Evolutionary conservation across 768 basidiomycete genomes (phyloP).

Genomic region (Filobasidium floriforme): DNA sequence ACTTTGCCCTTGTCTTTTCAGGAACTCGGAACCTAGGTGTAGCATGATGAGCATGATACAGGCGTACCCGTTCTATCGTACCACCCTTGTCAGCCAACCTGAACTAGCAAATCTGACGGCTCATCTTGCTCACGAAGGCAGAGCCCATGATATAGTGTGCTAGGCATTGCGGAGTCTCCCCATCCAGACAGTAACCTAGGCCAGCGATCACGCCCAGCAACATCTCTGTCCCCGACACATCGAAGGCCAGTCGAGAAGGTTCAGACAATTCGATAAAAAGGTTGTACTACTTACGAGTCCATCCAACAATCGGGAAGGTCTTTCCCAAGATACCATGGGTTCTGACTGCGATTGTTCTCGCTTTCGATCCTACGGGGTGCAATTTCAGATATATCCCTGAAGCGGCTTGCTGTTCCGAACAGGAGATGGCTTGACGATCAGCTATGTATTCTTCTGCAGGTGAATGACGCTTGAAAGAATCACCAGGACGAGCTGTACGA

Average conservation of each 20-base stretch:
- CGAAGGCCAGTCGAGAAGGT: no score
- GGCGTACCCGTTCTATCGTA: constrained; percentile 61
- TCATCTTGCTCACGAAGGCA: not conserved
- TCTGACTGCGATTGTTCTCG: constrained; percentile 61
- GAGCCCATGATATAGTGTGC: constrained; percentile 50
- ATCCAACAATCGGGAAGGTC: constrained; percentile 72
- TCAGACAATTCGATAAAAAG: no score
- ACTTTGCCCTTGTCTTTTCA: constrained; percentile 33
- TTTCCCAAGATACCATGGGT: constrained; percentile 76
- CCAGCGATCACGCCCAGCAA: constrained; percentile 68
- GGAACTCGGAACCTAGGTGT: constrained; percentile 68
- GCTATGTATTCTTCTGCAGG: not conserved
- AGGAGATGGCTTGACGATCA: not conserved
- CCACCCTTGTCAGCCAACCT: not conserved
- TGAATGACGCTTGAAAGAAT: constrained; percentile 46
- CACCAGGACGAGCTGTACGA: constrained; percentile 50
- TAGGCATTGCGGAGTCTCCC: constrained; percentile 70
- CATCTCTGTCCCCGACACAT: constrained; percentile 53
- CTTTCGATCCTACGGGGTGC: constrained; percentile 68
- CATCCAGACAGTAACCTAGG: constrained; percentile 71
- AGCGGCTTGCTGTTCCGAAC: constrained; percentile 51
- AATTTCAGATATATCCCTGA: constrained; percentile 86
- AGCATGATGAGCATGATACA: constrained; percentile 71
- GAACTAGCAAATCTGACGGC: not conserved
- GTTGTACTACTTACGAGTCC: constrained; percentile 57